A percentile compares a stretch with the other conserved stretches of the same genome.
Conservation (phyloP, 352 stramenopile genomes). For the Thalassiosira exigua region DNA sequence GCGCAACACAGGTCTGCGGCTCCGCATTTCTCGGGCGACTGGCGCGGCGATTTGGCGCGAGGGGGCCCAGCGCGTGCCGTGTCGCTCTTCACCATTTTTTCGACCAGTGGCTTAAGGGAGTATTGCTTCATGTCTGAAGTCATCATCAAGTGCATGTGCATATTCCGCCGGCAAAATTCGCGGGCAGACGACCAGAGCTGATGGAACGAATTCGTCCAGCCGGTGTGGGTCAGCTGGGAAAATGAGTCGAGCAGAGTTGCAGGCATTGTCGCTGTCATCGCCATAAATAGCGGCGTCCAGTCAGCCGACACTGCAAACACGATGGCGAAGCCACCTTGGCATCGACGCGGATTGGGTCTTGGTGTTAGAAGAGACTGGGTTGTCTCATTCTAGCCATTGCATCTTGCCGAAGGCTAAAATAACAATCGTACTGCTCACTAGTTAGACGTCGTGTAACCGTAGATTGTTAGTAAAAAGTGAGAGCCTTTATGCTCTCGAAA, state of each 20-base stretch:
- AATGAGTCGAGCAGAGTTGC: neutral
- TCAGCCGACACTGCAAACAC: too few species aligned
- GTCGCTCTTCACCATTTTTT: neutral
- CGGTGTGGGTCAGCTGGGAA: neutral
- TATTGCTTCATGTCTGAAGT: neutral
- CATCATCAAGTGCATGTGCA: neutral
- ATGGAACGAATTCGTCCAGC: neutral
- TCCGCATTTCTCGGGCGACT: too few species aligned
- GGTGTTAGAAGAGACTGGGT: too few species aligned
- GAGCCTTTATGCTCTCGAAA: too few species aligned
- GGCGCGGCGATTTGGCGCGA: too few species aligned
- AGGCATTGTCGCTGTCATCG: neutral
- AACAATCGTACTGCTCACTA: too few species aligned
- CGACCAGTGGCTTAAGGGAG: neutral
- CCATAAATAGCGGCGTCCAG: neutral
- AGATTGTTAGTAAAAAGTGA: too few species aligned
- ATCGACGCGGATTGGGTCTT: neutral
- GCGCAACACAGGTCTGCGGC: too few species aligned
- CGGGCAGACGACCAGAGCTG: neutral
- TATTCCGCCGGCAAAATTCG: neutral
- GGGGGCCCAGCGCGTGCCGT: neutral
- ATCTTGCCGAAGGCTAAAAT: too few species aligned
- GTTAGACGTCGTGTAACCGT: too few species aligned
- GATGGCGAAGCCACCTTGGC: constrained; percentile 2
- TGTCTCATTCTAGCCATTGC: too few species aligned